Evolutionary conservation across 495 filamentous ascomycete genomes (phyloP), one percentile per base, ranked within the genome.

Genomic region (Penicillium waksmanii): DNA sequence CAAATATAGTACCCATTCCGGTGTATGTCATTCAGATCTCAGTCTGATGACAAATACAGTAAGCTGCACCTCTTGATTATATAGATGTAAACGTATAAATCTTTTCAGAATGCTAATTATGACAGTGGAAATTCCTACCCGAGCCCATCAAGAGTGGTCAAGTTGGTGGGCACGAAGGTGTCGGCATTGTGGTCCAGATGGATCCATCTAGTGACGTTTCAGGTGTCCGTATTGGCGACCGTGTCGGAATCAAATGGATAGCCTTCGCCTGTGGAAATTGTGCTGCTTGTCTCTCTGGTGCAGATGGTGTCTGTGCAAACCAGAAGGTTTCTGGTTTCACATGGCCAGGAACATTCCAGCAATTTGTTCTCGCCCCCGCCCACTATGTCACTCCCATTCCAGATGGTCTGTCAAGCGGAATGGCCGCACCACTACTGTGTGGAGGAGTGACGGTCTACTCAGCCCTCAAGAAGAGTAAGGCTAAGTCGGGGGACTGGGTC

Each of bases 361-460:
- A 86, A 66, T 87, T 85, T 55, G 80, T 79, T 12, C 44, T 47
- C 44, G 44, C 44, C 19, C 44, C 44, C 51, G 80, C 80, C 0
- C 76, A 77, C 58, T 82, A 87, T 65, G 84, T 86, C 17, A 85
- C 84, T 0, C 84, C 82, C 2, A 84, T 87, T 60, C 85, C 85
- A 6, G 83, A 85, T 6, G 69, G 62, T 9, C 65, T 86, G 23
- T 64, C 66, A 1, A 78, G 74, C 15, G 81, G 76, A 13, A 61
- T 78, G 12, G 84, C 84, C 5, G 84, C 84, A 8, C 84, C 85
- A 3, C 74, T 84, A 70, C 70, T 82, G 15, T 84, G 80, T 68
- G 81, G 71, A 4, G 80, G 81, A 5, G 69, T 81, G 3, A 82
- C 80, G 2, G 71, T 74, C 3, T 82, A 84, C 57, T 68, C 75